A percentile compares a stretch with the other conserved stretches of the same genome.
Evolutionary conservation across 2,329 filamentous ascomycete genomes (phyloP).

Genomic region (Furcasterigmium sp.): DNA sequence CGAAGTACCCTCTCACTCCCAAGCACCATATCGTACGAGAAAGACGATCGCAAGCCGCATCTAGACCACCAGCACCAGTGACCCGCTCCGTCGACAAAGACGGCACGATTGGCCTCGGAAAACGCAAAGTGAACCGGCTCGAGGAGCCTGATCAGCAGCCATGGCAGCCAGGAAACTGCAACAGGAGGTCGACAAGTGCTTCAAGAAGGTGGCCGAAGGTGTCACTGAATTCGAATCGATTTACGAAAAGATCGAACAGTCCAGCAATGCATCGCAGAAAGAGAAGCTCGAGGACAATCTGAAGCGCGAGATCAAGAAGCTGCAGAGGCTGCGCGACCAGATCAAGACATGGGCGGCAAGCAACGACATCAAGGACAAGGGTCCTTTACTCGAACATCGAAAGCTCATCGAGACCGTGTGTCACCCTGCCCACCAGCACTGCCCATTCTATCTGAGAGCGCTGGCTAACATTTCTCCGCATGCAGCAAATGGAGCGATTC

Average conservation of each 20-base stretch:
- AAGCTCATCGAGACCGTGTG: constrained; percentile 95
- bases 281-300: constrained; percentile 97
- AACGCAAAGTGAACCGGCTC: too few relatives aligned
- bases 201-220: constrained; percentile 96
- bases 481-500: constrained; percentile 97
- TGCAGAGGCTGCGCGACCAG: constrained; percentile 93
- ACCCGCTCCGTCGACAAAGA: too few relatives aligned
- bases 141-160: constrained; percentile 23
- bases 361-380: constrained; percentile 99
- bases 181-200: constrained; percentile 98
- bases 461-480: constrained; percentile 4
- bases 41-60: too few relatives aligned
- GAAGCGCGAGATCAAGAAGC: constrained; percentile 99
- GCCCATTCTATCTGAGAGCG: constrained; percentile 8
- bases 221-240: constrained; percentile 89
- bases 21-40: too few relatives aligned
- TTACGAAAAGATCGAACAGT: constrained; percentile 95
- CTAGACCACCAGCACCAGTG: too few relatives aligned
- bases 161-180: constrained; percentile 97
- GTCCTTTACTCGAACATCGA: constrained; percentile 85
- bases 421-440: constrained; percentile 17
- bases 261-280: constrained; percentile 89
- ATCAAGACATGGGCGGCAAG: constrained; percentile 99
- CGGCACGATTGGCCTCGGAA: too few relatives aligned
- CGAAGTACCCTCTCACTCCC: too few relatives aligned